Conservation (phyloP, 2,329 filamentous ascomycete genomes). For the Claviceps quebecensis region DNA sequence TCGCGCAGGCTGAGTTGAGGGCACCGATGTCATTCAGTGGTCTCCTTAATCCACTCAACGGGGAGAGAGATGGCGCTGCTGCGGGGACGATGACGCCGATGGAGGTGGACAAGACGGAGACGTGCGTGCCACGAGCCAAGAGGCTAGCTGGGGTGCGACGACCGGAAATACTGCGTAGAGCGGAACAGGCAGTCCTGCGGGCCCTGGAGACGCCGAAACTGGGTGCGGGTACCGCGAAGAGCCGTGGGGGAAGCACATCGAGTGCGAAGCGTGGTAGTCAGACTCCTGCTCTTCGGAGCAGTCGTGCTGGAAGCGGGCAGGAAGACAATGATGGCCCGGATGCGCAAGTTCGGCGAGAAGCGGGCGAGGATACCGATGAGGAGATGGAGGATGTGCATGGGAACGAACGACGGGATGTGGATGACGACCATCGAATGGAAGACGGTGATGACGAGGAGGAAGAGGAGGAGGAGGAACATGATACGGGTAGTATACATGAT, state of each 20-base stretch:
- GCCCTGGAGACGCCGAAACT: slow-evolving; percentile 35
- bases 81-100: slow-evolving; percentile 19
- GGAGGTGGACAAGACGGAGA: slow-evolving; percentile 28
- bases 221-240: slow-evolving; percentile 29
- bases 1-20: slow-evolving; percentile 15
- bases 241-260: slow-evolving; percentile 35
- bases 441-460: slow-evolving; percentile 7
- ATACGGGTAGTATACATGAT: slow-evolving; percentile 44
- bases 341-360: slow-evolving; percentile 22
- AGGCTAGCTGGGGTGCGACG: slow-evolving; percentile 32
- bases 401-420: slow-evolving; percentile 15
- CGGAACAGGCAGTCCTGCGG: slow-evolving; percentile 42
- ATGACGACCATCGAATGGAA: slow-evolving; percentile 16
- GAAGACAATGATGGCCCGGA: slow-evolving; percentile 28
- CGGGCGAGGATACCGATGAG: slow-evolving; percentile 19
- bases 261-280: slow-evolving; percentile 32
- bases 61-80: slow-evolving; percentile 20
- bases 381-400: slow-evolving; percentile 30
- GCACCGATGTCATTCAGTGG: slow-evolving; percentile 23
- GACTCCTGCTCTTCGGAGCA: slow-evolving; percentile 22
- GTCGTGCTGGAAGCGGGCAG: slow-evolving; percentile 26
- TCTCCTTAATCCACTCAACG: slow-evolving; percentile 28
- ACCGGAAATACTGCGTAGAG: slow-evolving; percentile 46
- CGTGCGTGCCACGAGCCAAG: slow-evolving; percentile 22
- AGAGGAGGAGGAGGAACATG: slow-evolving; percentile 5